These are phyloP conservation scores for Kodamaea anthophila DNA, from an alignment of 1,139 yeast genomes.

Conservation along the genomic window DNA sequence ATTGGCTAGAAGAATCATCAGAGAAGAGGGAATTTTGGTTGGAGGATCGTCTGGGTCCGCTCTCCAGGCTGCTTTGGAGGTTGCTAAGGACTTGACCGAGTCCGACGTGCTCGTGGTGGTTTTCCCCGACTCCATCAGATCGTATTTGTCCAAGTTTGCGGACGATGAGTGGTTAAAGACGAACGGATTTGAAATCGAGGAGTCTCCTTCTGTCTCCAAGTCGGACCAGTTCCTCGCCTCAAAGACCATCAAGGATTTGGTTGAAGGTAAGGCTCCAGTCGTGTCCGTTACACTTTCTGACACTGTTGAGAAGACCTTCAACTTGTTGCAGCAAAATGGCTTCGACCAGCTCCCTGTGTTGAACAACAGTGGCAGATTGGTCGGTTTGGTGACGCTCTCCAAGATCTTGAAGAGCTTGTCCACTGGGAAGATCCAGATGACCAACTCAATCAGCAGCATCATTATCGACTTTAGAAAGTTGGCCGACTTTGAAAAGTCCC, in stretches of 20 bases:
- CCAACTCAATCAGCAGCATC: conserved; percentile 55
- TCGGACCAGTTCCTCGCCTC: conserved; percentile 45
- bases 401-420: conserved; percentile 65
- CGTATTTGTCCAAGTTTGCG: conserved; percentile 81
- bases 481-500: conserved; percentile 63
- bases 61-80: conserved; percentile 71
- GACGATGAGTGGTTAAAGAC: conserved; percentile 90
- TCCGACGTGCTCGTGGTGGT: conserved; percentile 75
- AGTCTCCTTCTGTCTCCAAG: conserved; percentile 38
- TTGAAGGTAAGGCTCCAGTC: conserved; percentile 66
- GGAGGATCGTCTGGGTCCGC: conserved; percentile 91
- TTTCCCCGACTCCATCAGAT: conserved; percentile 84
- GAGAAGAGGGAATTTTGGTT: conserved; percentile 81
- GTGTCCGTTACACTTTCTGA: conserved; percentile 65
- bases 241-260: conserved; percentile 60
- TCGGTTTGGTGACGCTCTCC: conserved; percentile 76
- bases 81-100: conserved; percentile 65
- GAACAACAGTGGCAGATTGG: conserved; percentile 51
- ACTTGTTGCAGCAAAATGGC: conserved; percentile 67
- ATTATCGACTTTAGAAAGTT: conserved; percentile 73
- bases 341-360: conserved; percentile 86
- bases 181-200: conserved; percentile 60
- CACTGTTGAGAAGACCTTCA: conserved; percentile 61
- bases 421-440: conserved; percentile 52
- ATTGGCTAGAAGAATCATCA: conserved; percentile 75